Evolutionary conservation across 306 rosid species (phyloP).

Genomic region (Sophora flavescens): DNA sequence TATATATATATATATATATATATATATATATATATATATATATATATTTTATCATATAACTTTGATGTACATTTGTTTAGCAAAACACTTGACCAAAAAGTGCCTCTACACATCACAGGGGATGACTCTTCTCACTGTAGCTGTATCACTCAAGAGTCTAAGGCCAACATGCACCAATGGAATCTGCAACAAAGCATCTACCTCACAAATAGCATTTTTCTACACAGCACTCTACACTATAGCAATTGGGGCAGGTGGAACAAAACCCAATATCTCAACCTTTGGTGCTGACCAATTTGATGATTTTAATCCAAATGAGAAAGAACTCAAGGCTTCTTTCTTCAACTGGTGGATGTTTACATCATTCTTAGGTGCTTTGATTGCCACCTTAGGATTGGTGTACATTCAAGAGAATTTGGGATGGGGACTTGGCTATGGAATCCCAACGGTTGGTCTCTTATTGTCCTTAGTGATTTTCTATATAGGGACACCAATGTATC

Average conservation of each 20-base stretch:
- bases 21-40: no score
- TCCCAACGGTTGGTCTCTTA: conserved; percentile 83
- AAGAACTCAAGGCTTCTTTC: conserved; percentile 77
- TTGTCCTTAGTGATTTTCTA: conserved; percentile 68
- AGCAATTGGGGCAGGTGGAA: conserved; percentile 94
- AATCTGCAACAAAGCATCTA: conserved; percentile 76
- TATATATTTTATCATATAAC: no score
- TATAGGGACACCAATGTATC: conserved; percentile 75
- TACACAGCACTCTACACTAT: conserved; percentile 82
- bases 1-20: no score
- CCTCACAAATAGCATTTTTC: conserved; percentile 74
- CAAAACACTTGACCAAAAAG: conserved; percentile 3
- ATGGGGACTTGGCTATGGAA: conserved; percentile 88
- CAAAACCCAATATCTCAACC: conserved; percentile 94
- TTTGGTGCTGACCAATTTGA: conserved; percentile 97
- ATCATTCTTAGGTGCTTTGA: conserved; percentile 81
- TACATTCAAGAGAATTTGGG: conserved; percentile 92
- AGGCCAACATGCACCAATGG: conserved; percentile 71
- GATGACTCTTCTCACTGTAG: conserved; percentile 70
- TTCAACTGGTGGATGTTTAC: conserved; percentile 99
- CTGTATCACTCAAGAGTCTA: conserved; percentile 69
- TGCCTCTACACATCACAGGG: conserved; percentile 59
- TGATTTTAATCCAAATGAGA: conserved; percentile 80
- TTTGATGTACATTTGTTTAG: background rate
- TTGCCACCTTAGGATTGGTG: conserved; percentile 83